Evolutionary conservation across 2,329 filamentous ascomycete genomes (phyloP), one percentile per base, ranked within the genome.

Genomic region (Claviceps purpurea): DNA sequence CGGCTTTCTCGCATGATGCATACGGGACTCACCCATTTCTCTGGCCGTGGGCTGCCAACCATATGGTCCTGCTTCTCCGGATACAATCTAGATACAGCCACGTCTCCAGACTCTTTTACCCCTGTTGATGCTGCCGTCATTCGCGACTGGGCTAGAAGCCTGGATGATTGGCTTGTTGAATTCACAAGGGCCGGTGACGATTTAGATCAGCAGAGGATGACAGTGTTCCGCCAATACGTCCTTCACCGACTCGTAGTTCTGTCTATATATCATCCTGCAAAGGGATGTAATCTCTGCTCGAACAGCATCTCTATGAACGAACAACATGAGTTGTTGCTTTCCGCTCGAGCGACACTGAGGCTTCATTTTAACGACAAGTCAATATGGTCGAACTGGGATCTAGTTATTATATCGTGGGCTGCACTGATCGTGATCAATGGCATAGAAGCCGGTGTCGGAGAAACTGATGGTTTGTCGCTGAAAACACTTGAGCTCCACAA

Each of bases 1-100:
- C 61, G 65, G 5, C 59, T 73, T 0, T 71, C 69, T 1, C 64
- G 68, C 16, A 71, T 73, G 68, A 71, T 73, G 70, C 68, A 73
- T 49, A 69, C 65, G 0, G 69, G 70, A 0, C 55, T 72, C 3
- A 66, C 63, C 3, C 67, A 71, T 49, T 73, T 73, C 50, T 68
- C 69, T 1, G 70, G 69, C 0, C 60, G 70, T 7, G 64, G 69
- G 52, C 43, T 73, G 7, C 69, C 70, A 2, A 70, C 70, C 0
- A 71, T 73, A 43, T 72, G 69, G 70, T 70, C 68, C 0, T 70
- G 65, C 51, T 66, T 71, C 50, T 63, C 63, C 2, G 59, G 58
- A 20, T 56, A 56, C 16, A 52, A 57, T 0, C 50, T 57, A 2
- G 51, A 56, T 37, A 49, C 55, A 3, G 53, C 57, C 7, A 54